Percentiles rank a stretch among this genome's conserved stretches.
Conservation (phyloP, 2,329 filamentous ascomycete species). For the Akanthomyces muscarius region DNA sequence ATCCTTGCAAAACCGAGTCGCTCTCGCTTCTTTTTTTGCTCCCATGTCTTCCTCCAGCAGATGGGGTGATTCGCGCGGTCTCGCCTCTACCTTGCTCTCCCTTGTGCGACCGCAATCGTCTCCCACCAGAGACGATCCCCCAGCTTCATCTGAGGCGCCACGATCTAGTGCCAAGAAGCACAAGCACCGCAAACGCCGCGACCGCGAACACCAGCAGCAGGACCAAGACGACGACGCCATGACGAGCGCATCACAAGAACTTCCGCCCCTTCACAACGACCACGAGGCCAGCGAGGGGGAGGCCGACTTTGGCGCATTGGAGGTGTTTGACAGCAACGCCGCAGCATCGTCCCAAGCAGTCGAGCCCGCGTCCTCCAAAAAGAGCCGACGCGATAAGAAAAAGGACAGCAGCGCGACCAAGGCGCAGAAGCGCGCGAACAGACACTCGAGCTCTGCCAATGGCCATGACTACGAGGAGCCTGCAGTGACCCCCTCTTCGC, state of each 20-base stretch:
- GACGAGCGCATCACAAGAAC: constrained; percentile 18
- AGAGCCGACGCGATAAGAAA: constrained; percentile 31
- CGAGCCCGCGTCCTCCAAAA: constrained; percentile 22
- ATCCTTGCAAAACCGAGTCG: constrained; percentile 8
- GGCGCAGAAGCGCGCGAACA: constrained; percentile 19
- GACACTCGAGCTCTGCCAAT: constrained; percentile 16
- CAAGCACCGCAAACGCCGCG: constrained; percentile 17
- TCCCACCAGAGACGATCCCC: constrained; percentile 24
- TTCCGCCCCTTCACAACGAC: constrained; percentile 19
- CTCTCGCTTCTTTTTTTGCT: constrained; percentile 21
- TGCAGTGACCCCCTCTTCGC: not conserved
- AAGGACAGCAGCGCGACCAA: constrained; percentile 4
- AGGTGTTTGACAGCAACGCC: constrained; percentile 38
- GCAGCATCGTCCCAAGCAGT: constrained; percentile 29
- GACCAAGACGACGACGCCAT: constrained; percentile 18
- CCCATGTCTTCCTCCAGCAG: constrained; percentile 29
- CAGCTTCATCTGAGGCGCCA: constrained; percentile 4
- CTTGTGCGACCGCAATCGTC: constrained; percentile 28
- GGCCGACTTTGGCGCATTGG: constrained; percentile 33
- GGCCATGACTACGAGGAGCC: not conserved
- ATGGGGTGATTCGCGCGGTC: constrained; percentile 31
- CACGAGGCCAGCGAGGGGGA: constrained; percentile 24
- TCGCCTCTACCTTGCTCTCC: constrained; percentile 30
- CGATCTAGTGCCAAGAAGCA: constrained; percentile 17
- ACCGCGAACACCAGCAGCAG: constrained; percentile 1